These are phyloP conservation scores for Mucor velutinosus DNA, from an alignment of 371 early-diverging fungal genomes.

Conservation along the genomic window DNA sequence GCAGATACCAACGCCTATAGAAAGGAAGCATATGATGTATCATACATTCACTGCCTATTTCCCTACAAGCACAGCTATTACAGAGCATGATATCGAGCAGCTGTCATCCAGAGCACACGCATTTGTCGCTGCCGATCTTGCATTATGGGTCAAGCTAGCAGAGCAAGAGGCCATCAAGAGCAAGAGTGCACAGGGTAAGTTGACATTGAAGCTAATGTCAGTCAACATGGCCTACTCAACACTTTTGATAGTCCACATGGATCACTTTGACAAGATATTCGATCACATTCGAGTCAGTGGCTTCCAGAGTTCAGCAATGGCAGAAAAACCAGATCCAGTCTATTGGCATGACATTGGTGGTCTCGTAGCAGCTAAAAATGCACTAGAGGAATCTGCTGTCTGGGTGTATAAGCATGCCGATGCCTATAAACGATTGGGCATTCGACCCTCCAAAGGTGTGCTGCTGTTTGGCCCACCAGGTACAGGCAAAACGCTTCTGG, in stretches of 20 bases:
- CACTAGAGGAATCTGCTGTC: conserved; percentile 89
- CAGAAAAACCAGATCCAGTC: conserved; percentile 57
- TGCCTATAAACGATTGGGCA: conserved; percentile 65
- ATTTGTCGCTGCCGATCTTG: conserved; percentile 60
- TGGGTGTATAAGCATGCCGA: conserved; percentile 81
- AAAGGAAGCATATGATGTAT: conserved; percentile 46
- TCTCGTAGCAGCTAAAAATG: conserved; percentile 78
- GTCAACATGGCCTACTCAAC: background rate
- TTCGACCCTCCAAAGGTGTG: conserved; percentile 71
- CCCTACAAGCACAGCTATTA: background rate
- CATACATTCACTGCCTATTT: conserved; percentile 16
- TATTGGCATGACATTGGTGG: conserved; percentile 96
- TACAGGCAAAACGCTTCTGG: conserved; percentile 90
- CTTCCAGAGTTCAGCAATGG: conserved; percentile 38
- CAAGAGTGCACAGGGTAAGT: conserved; percentile 13
- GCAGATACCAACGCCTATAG: conserved; percentile 59
- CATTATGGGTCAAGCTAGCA: conserved; percentile 53
- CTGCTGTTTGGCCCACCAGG: conserved; percentile 91
- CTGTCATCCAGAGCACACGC: conserved; percentile 56
- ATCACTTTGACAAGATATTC: conserved; percentile 36
- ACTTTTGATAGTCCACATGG: conserved; percentile 9
- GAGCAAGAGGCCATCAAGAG: conserved; percentile 23
- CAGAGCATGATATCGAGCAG: conserved; percentile 13
- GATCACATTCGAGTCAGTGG: conserved; percentile 38
- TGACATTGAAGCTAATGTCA: background rate